These are phyloP conservation scores for Cydonia oblonga DNA, from an alignment of 331 rosid genomes.

Conservation along the genomic window DNA sequence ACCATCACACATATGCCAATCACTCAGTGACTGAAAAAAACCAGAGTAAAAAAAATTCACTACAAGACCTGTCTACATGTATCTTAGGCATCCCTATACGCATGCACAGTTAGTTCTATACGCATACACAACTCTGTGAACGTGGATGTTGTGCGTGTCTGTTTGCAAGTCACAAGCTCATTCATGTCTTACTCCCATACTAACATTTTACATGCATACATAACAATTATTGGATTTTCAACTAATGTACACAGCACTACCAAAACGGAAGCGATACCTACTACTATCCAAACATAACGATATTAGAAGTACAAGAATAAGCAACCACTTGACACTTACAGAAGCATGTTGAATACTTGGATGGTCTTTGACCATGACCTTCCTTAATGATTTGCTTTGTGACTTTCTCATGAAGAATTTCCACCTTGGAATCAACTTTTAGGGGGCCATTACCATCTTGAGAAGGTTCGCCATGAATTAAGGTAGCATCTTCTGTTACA, in stretches of 20 bases:
- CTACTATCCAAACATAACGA: no score
- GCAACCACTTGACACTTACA: slow-evolving; percentile 39
- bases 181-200: background rate
- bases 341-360: slow-evolving; percentile 90
- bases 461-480: slow-evolving; percentile 48
- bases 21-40: background rate
- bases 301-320: no score
- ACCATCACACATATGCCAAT: slow-evolving; percentile 32
- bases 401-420: slow-evolving; percentile 73
- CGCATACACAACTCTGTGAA: background rate
- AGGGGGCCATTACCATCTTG: slow-evolving; percentile 47
- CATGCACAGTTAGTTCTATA: background rate
- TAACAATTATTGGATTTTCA: background rate
- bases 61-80: background rate
- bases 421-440: slow-evolving; percentile 65
- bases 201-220: background rate
- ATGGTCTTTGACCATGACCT: slow-evolving; percentile 73
- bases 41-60: background rate
- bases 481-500: slow-evolving; percentile 43
- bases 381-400: slow-evolving; percentile 73
- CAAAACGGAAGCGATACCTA: background rate
- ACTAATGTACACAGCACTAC: background rate
- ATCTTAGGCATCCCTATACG: background rate
- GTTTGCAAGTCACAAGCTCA: background rate
- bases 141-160: background rate